Conservation (phyloP, 2,329 filamentous ascomycete species). For the Ceratocystis harringtonii region DNA sequence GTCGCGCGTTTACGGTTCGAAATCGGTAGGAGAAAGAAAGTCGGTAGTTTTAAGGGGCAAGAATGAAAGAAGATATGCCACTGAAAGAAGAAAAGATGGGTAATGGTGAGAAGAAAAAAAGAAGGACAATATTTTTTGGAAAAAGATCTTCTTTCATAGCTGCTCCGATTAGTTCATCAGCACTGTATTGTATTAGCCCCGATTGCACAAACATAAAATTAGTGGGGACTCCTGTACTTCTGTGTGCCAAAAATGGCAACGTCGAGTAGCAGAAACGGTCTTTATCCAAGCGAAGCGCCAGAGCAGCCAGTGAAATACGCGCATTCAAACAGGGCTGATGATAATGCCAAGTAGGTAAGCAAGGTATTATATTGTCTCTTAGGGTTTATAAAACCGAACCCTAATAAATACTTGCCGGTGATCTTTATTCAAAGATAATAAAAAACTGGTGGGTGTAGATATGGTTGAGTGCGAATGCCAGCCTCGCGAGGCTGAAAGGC, state of each 20-base stretch:
- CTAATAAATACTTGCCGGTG: too few species aligned
- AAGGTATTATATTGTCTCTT: too few species aligned
- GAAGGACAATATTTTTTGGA: neutral
- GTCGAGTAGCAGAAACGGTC: neutral
- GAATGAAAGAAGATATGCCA: neutral
- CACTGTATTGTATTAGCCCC: too few species aligned
- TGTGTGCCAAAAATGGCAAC: neutral
- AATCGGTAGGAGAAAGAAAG: neutral
- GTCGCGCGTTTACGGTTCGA: neutral
- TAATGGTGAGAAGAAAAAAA: neutral
- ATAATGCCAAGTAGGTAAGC: neutral
- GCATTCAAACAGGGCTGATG: neutral
- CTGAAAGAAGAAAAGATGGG: neutral
- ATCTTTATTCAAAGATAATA: too few species aligned
- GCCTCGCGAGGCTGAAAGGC: too few species aligned
- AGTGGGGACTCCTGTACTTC: neutral
- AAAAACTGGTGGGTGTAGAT: too few species aligned
- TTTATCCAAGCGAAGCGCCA: neutral
- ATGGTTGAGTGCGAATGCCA: too few species aligned
- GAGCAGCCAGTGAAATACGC: neutral
- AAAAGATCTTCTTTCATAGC: neutral
- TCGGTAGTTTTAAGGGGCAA: too few species aligned
- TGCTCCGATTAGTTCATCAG: too few species aligned
- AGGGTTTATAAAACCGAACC: too few species aligned
- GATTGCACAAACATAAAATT: neutral